Evolutionary conservation across 192 early-diverging fungal genomes (phyloP).

Genomic region (Rhizophagus sp.): DNA sequence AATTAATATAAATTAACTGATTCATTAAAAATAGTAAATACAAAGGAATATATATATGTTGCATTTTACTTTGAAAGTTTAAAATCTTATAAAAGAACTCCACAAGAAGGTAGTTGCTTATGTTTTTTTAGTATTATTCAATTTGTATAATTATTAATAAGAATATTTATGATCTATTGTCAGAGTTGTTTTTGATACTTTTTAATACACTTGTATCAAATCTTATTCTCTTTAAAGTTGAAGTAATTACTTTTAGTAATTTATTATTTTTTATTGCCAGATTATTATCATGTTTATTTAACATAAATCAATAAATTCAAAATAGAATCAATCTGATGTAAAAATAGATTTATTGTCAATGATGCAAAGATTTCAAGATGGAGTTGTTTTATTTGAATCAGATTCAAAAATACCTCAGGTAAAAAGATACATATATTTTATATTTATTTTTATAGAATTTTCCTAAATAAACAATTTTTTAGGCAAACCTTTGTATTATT

Average conservation of each 20-base stretch:
- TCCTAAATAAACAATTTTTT: neutral
- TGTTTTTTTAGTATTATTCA: neutral
- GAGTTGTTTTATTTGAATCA: neutral
- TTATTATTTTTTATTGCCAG: neutral
- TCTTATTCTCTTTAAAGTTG: constrained; percentile 10
- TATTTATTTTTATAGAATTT: too few relatives aligned
- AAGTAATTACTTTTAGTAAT: neutral
- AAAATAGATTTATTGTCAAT: constrained; percentile 21
- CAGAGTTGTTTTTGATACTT: neutral
- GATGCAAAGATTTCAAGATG: constrained; percentile 32
- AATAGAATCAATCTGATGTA: constrained; percentile 17
- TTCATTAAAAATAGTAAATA: neutral
- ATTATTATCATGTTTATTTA: neutral
- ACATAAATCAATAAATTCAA: too few relatives aligned
- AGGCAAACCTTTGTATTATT: constrained; percentile 24
- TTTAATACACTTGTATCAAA: constrained; percentile 9
- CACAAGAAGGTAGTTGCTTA: constrained; percentile 6
- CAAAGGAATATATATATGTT: constrained; percentile 21
- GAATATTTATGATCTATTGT: neutral
- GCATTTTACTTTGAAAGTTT: constrained; percentile 31
- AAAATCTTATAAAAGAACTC: constrained; percentile 13
- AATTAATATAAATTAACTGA: neutral
- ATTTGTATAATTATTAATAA: neutral
- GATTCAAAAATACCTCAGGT: constrained; percentile 17
- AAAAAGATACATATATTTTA: too few relatives aligned